These are phyloP conservation scores for Picea abies DNA, from an alignment of 83 land plant species.

Conservation along the genomic window DNA sequence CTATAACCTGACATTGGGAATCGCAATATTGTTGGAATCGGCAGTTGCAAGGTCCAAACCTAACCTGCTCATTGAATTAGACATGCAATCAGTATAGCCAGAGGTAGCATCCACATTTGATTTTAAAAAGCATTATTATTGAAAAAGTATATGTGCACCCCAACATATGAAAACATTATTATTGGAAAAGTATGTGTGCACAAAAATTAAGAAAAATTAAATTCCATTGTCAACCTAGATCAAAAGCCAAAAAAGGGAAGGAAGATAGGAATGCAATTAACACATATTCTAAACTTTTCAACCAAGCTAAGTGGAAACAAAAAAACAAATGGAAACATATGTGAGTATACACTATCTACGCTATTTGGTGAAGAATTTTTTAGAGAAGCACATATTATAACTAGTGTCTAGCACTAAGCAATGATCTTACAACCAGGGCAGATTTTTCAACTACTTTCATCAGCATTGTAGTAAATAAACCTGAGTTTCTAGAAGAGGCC, in stretches of 20 bases:
- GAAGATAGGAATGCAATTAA: background rate
- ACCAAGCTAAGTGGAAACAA: background rate
- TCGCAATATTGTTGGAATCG: slow-evolving; percentile 72
- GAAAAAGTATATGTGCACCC: background rate
- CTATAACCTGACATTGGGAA: slow-evolving; percentile 45
- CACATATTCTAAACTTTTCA: background rate
- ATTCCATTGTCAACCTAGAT: background rate
- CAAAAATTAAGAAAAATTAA: background rate
- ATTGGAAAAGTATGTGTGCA: background rate
- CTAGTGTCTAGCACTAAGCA: background rate
- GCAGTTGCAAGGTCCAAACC: slow-evolving; percentile 68
- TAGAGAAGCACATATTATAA: background rate
- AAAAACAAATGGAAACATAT: background rate
- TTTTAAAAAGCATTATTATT: background rate
- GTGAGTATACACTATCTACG: too few species aligned
- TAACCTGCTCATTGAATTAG: slow-evolving; percentile 31
- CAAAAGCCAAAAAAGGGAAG: background rate
- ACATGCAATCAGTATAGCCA: background rate
- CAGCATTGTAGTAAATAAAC: too few species aligned
- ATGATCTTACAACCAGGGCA: background rate
- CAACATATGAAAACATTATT: background rate
- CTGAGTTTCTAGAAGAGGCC: too few species aligned
- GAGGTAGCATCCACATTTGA: background rate
- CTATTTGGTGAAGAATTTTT: too few species aligned
- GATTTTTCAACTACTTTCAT: background rate